Evolutionary conservation across 805 yeast genomes (phyloP).

Genomic region (Kodamaea fukazawae): DNA sequence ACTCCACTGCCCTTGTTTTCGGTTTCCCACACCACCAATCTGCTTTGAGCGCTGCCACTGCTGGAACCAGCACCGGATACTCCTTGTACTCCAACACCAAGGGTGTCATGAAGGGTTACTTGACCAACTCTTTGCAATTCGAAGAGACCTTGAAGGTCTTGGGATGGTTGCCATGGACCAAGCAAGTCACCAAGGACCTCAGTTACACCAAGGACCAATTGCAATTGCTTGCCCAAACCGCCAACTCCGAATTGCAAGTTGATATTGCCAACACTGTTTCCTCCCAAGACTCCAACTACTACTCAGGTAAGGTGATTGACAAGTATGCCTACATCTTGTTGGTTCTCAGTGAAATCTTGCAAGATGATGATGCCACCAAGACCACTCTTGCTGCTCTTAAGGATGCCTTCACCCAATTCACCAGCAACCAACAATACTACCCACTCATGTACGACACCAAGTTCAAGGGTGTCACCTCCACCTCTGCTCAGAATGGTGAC

Average conservation of each 20-base stretch:
- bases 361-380: slow-evolving; percentile 38
- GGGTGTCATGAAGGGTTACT: slow-evolving; percentile 48
- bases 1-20: slow-evolving; percentile 48
- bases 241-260: slow-evolving; percentile 45
- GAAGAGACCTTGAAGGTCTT: slow-evolving; percentile 39
- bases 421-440: slow-evolving; percentile 41
- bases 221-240: slow-evolving; percentile 41
- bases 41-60: slow-evolving; percentile 29
- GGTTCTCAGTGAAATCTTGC: slow-evolving; percentile 47
- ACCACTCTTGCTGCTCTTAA: slow-evolving; percentile 37
- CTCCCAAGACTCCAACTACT: slow-evolving; percentile 44
- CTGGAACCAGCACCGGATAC: slow-evolving; percentile 39
- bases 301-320: slow-evolving; percentile 52
- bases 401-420: slow-evolving; percentile 42
- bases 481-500: slow-evolving; percentile 45
- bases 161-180: slow-evolving; percentile 47
- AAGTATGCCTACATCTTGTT: slow-evolving; percentile 56
- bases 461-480: slow-evolving; percentile 56
- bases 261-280: slow-evolving; percentile 44
- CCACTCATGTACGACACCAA: slow-evolving; percentile 57
- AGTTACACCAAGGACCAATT: slow-evolving; percentile 45
- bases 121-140: slow-evolving; percentile 38
- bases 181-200: slow-evolving; percentile 27
- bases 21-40: slow-evolving; percentile 54
- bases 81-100: slow-evolving; percentile 46